Conservation (phyloP, 1,284 basidiomycete species). For the Apiotrichum mycotoxinovorans region DNA sequence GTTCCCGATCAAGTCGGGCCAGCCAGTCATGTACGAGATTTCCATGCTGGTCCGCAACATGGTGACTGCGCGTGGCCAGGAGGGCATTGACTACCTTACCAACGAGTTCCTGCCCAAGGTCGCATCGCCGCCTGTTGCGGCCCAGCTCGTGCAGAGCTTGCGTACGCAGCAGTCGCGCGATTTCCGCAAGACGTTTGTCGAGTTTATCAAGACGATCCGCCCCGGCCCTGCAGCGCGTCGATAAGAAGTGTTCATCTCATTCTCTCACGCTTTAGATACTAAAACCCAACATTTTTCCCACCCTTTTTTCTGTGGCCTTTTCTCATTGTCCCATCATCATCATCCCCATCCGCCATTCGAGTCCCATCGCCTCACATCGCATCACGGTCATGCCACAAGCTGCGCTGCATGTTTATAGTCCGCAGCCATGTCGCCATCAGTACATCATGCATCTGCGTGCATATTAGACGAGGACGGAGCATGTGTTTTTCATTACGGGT, state of each 20-base stretch:
- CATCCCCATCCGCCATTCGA: neutral
- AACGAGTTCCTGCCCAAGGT: constrained; percentile 81
- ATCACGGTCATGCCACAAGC: neutral
- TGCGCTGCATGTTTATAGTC: constrained; percentile 7
- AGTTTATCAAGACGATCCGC: constrained; percentile 56
- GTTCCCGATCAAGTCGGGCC: constrained; percentile 84
- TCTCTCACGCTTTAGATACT: too few species aligned
- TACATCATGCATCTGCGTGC: constrained; percentile 1
- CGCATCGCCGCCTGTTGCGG: constrained; percentile 68
- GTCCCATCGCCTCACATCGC: neutral
- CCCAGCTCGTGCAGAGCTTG: constrained; percentile 74
- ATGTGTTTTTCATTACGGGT: neutral
- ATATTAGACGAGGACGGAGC: neutral
- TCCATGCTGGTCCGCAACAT: constrained; percentile 77
- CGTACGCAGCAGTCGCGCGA: constrained; percentile 72
- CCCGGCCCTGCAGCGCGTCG: neutral
- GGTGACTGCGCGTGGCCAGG: constrained; percentile 71
- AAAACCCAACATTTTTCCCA: neutral
- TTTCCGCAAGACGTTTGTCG: constrained; percentile 86
- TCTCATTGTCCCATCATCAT: neutral
- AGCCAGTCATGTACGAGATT: constrained; percentile 80
- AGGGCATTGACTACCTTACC: constrained; percentile 78
- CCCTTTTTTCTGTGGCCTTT: neutral
- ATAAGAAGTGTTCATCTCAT: too few species aligned
- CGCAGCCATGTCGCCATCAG: constrained; percentile 4